Base-by-base conservation (phyloP, 2,329 filamentous ascomycete genomes). In the Exophiala phaeomuriformis region DNA sequence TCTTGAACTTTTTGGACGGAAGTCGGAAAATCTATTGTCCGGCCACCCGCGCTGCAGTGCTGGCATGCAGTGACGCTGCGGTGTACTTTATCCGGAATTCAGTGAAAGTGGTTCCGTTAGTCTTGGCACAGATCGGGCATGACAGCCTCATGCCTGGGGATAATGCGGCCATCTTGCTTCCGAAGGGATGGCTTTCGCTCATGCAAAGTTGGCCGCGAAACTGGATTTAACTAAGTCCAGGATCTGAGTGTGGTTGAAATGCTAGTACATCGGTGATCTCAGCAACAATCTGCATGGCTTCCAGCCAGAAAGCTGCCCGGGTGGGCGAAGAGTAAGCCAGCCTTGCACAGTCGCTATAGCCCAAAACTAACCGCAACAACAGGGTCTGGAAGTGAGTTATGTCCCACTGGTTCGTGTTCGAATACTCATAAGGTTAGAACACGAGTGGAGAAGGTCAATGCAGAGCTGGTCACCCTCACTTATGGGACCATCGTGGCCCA, bases 401-500 rank as follows among this genome's bases (percentile, higher is more conserved):
- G 48, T 8, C 29, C 47, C 29, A 4, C 28, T 47, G 28, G 30
- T 6, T 39, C 6, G 41, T 42, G 8, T 32, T 27, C 37, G 28
- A 27, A 8, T 48, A 53, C 58, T 10, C 54, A 40, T 42, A 27
- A 40, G 4, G 4, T 7, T 69, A 97, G 91, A 75, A 94, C 88
- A 56, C 86, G 90, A 66, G 86, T 96, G 66, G 91, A 97, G 73
- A 97, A 97, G 73, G 90, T 97, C 75, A 96, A 96, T 72, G 89
- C 93, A 61, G 93, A 98, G 75, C 81, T 98, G 57, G 91, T 98
- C 49, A 96, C 90, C 43, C 80, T 98, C 65, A 98, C 93, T 32
- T 98, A 98, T 71, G 93, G 93, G 67, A 97, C 93, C 28, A 94
- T 98, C 59, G 93, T 98, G 53, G 88, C 90, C 53, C 91, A 97